Base-by-base conservation (phyloP, 768 basidiomycete genomes). In the Lactifluus volemus region DNA sequence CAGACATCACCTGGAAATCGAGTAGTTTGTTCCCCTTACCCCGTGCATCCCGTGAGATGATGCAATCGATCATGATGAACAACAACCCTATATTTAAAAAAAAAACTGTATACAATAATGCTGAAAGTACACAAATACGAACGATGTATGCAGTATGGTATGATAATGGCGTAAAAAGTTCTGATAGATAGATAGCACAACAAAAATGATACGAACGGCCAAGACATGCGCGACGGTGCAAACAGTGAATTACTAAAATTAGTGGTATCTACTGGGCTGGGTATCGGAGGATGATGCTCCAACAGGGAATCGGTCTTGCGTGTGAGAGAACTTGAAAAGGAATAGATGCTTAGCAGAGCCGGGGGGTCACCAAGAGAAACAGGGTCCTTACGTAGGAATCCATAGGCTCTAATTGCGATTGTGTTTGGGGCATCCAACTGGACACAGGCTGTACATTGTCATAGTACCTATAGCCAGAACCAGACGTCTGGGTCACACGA, bases 331-430 rank as follows among this genome's bases (percentile, higher is more conserved):
- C 74, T 25, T 77, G 60, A n/a, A 45, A 3, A 21, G 25, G 44
- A 44, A 56, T 19, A n/a, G 38, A 42, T 21, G 50, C 49, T 60
- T 34, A 52, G 57, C n/a, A n/a, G 45, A 36, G 30, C 21, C 25
- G 25, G 10, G 36, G 41, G 25, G 4, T 19, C 44, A 55, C 25
- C 49, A 59, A 51, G 48, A 41, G 49, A 39, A 39, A 2, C 50
- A 30, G 7, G 5, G 74, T 38, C 41, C 85, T 75, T 72, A 90
- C 88, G 71, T 82, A 89, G 59, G 85, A 71, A 49, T 88, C 84
- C 69, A 85, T 76, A 14, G 80, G 75, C 65, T 84, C 80, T 53
- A 79, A 65, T 19, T 80, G 75, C 30, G 76, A 70, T 58, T 72
- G 71, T 42, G 78, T 69, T n/a, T 84, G 82, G 52, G 75, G 47